A percentile compares a stretch with the other conserved stretches of the same genome.
Evolutionary conservation across 2,329 filamentous ascomycete genomes (phyloP).

Genomic region (Cladophialophora carrionii): DNA sequence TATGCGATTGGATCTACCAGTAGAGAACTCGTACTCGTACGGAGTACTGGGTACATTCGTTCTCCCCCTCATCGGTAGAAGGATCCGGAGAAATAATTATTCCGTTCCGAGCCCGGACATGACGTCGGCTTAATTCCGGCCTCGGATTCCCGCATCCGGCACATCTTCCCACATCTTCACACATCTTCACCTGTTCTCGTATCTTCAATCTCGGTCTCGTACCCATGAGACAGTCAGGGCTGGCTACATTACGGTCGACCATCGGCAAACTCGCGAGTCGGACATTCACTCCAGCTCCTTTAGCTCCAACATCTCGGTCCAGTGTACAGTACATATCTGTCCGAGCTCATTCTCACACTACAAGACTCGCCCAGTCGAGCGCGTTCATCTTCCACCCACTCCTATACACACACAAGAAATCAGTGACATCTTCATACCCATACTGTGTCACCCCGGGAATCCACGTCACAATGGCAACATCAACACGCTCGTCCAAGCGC

Average conservation of each 20-base stretch:
- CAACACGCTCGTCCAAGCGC: conserved; percentile 35
- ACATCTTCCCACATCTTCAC: too few relatives aligned
- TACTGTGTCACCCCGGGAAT: not conserved
- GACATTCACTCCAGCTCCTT: not conserved
- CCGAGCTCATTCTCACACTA: not conserved
- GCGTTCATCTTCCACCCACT: not conserved
- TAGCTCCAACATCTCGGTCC: too few relatives aligned
- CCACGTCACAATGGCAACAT: conserved; percentile 24
- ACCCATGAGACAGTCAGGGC: not conserved
- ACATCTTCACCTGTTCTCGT: not conserved
- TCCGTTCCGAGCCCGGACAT: not conserved
- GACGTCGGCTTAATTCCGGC: not conserved
- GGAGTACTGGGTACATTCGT: not conserved
- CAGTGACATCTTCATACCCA: not conserved
- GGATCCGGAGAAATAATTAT: not conserved
- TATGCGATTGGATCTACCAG: not conserved
- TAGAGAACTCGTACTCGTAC: not conserved
- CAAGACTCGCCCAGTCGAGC: not conserved
- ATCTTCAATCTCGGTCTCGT: not conserved
- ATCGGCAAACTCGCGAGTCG: not conserved
- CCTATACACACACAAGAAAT: not conserved
- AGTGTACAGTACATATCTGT: not conserved
- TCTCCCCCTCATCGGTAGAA: not conserved
- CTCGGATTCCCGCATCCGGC: not conserved
- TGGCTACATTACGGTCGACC: not conserved